Conservation (phyloP, 2,329 filamentous ascomycete genomes). For the Sarocladium brachiariae region DNA sequence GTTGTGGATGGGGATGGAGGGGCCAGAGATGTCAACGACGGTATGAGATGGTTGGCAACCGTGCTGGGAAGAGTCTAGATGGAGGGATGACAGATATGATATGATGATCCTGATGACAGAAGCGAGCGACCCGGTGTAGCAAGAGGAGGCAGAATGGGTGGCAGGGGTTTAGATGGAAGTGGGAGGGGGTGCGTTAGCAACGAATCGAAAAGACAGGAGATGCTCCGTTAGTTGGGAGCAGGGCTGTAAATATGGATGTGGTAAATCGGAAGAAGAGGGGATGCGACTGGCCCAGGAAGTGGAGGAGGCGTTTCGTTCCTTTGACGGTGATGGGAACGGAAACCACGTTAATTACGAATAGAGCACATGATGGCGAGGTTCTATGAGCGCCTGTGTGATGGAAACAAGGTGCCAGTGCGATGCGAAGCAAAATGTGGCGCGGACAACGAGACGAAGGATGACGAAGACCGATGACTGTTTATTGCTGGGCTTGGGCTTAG, state of each 20-base stretch:
- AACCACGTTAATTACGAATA: no score
- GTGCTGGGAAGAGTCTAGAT: conserved; percentile 8
- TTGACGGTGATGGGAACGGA: conserved; percentile 10
- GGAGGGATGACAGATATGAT: conserved; percentile 18
- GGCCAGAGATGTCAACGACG: neutral
- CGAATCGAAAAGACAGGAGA: no score
- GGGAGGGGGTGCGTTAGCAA: no score
- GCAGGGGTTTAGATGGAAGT: conserved; percentile 11
- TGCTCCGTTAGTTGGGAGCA: no score
- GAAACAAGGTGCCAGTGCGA: no score
- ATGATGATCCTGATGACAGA: conserved; percentile 17
- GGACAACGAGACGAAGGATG: neutral
- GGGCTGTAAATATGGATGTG: no score
- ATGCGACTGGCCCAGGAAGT: conserved; percentile 15
- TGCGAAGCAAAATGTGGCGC: conserved; percentile 32
- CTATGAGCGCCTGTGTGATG: no score
- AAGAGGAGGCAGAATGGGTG: conserved; percentile 4
- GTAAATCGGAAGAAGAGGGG: conserved; percentile 16
- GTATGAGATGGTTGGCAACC: no score
- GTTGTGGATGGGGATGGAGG: neutral
- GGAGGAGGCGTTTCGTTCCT: neutral
- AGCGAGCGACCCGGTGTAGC: conserved; percentile 10
- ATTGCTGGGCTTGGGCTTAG: neutral
- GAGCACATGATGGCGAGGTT: no score
- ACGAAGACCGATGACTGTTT: neutral